phyloP scores from a whole-genome alignment of 1,139 yeast species.

The Kodamaea alishanica region DNA sequence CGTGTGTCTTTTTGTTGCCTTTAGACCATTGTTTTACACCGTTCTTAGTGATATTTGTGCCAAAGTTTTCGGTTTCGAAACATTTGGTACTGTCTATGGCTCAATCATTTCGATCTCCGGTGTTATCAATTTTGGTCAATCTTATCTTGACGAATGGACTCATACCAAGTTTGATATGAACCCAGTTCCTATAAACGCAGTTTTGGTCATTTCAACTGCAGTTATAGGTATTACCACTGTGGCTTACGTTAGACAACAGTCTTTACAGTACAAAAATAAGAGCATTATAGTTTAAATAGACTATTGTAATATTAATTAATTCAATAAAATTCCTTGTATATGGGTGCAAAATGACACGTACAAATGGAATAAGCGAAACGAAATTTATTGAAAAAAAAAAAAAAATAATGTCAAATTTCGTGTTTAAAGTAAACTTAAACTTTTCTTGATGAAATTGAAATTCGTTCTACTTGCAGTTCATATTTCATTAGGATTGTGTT shows the following conservation, averaged over 20 bases:
- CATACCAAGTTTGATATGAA: slow-evolving; percentile 40
- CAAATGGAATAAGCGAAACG: no score
- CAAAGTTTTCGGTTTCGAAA: slow-evolving; percentile 47
- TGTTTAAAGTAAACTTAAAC: not conserved
- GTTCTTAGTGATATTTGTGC: slow-evolving; percentile 45
- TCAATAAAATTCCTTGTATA: no score
- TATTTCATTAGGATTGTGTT: slow-evolving; percentile 2
- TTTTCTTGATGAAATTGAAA: not conserved
- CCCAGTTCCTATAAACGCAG: slow-evolving; percentile 38
- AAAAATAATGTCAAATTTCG: no score
- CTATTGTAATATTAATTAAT: not conserved
- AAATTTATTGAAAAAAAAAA: no score
- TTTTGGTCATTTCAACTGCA: slow-evolving; percentile 26
- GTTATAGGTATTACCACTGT: slow-evolving; percentile 31
- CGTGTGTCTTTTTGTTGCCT: slow-evolving; percentile 38
- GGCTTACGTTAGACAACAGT: slow-evolving; percentile 28
- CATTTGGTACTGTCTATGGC: slow-evolving; percentile 48
- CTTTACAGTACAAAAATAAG: not conserved
- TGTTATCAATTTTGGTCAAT: slow-evolving; percentile 36
- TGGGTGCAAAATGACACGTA: no score
- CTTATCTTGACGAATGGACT: slow-evolving; percentile 36
- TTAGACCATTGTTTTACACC: slow-evolving; percentile 45
- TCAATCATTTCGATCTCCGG: slow-evolving; percentile 43
- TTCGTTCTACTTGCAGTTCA: not conserved
- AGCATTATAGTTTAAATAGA: not conserved